A percentile compares a stretch with the other conserved stretches of the same genome.
phyloP scores from a whole-genome alignment of 2,329 filamentous ascomycete species.

The Monilinia fructigena region DNA sequence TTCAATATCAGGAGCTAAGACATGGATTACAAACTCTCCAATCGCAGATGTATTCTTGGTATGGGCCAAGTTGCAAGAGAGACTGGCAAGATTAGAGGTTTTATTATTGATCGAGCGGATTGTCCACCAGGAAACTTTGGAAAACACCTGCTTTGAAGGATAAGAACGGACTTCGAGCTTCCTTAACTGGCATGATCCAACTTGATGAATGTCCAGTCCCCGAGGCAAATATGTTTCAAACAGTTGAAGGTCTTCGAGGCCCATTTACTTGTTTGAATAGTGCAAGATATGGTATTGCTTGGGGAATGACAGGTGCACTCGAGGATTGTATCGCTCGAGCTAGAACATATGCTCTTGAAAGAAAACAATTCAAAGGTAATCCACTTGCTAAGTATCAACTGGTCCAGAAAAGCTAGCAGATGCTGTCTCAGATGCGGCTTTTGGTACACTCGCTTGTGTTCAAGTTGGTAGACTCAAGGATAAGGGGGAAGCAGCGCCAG shows the following conservation, averaged over 20 bases:
- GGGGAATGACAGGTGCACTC: constrained; percentile 88
- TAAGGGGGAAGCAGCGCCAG: constrained; percentile 78
- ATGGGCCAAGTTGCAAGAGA: constrained; percentile 89
- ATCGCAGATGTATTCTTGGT: constrained; percentile 82
- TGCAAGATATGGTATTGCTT: constrained; percentile 88
- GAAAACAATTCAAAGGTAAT: constrained; percentile 95
- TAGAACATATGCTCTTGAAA: constrained; percentile 82
- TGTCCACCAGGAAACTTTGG: constrained; percentile 83
- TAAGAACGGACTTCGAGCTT: constrained; percentile 91
- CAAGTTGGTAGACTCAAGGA: constrained; percentile 95
- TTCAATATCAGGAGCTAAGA: constrained; percentile 78
- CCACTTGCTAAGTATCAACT: constrained; percentile 95
- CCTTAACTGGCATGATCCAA: constrained; percentile 97
- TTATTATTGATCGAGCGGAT: constrained; percentile 79
- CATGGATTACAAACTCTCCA: constrained; percentile 94
- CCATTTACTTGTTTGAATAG: constrained; percentile 95
- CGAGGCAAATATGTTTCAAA: constrained; percentile 89
- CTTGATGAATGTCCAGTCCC: constrained; percentile 88
- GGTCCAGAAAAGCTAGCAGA: constrained; percentile 97
- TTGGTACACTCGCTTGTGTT: constrained; percentile 82
- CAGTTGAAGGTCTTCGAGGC: constrained; percentile 79
- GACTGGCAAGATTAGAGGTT: constrained; percentile 91
- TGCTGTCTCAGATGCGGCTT: constrained; percentile 85
- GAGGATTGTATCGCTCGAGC: constrained; percentile 86
- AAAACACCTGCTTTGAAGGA: constrained; percentile 92